Base-by-base conservation (phyloP, 2,329 filamentous ascomycete species). In the Curvularia spicifera region DNA sequence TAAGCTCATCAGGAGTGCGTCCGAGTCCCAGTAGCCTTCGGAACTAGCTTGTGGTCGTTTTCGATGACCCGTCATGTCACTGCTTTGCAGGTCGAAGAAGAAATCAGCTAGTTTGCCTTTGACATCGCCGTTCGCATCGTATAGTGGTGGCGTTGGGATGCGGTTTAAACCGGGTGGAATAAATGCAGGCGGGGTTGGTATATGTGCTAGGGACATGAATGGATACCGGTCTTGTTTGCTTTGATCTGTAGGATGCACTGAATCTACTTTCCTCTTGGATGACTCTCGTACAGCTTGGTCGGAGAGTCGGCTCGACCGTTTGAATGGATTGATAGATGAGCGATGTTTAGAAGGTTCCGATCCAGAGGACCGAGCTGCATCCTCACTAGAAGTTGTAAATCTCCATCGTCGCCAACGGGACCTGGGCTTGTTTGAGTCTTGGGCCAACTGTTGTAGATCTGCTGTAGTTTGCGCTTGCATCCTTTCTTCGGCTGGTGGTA, bases 1-100 rank as follows among this genome's bases (percentile, higher is more conserved):
- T 44, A 70, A 61, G n/a, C 70, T 66, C 74, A 77, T 77, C 20
- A 77, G 61, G 12, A 77, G 44, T 0, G 70, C 69, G 48, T 77
- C 72, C 8, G 73, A 76, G 50, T 77, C 73, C 75, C 75, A 77
- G 29, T 69, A 53, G 5, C 73, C 70, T 12, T 59, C 63, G 9
- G 66, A 57, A 5, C 56, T 57, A 3, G 58, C 15, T 26, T 51
- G 57, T 5, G 55, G 24, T n/a, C 61, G 68, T 15, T 33, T 55
- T 8, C 22, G 52, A 0, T 52, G 39, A 18, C 44, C 46, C 46
- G 26, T 18, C n/a, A 39, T 33, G n/a, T 56, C 48, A 10, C 52
- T 47, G n/a, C 52, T 54, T 20, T 68, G 60, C 10, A 60, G 51
- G 15, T 75, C 72, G 57, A 76, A 76, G 61, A 72, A 71, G 51